phyloP scores from a whole-genome alignment of 208 protist genomes.

The Trypanosoma rangeli region DNA sequence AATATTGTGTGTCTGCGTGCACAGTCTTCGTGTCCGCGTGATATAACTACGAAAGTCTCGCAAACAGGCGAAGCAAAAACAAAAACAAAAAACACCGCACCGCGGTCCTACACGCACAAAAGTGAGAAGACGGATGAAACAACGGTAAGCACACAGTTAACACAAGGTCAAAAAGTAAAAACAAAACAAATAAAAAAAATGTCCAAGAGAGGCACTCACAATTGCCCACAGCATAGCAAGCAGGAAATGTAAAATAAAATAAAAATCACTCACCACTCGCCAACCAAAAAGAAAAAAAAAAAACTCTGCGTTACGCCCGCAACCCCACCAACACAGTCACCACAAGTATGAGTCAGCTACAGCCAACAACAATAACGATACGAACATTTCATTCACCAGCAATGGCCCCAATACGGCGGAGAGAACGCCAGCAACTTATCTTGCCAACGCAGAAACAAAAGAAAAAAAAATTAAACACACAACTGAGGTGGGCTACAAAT shows the following conservation, averaged over 20 bases:
- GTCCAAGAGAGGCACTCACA: too few relatives aligned
- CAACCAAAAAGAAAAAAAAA: neutral
- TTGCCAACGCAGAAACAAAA: too few relatives aligned
- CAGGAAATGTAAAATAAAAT: constrained; percentile 3
- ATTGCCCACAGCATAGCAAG: too few relatives aligned
- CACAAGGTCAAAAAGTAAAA: neutral
- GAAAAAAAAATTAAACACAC: too few relatives aligned
- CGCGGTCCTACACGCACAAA: neutral
- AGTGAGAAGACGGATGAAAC: neutral
- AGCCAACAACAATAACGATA: too few relatives aligned
- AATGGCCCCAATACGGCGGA: too few relatives aligned
- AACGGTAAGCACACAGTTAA: too few relatives aligned
- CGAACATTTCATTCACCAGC: too few relatives aligned
- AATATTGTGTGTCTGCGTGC: neutral
- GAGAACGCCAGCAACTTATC: too few relatives aligned
- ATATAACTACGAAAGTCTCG: neutral
- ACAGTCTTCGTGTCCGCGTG: neutral
- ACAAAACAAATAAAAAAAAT: neutral
- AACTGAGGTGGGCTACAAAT: too few relatives aligned
- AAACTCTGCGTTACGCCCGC: neutral
- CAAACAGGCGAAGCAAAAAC: neutral
- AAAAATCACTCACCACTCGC: neutral
- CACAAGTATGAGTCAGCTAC: too few relatives aligned
- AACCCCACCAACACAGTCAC: too few relatives aligned
- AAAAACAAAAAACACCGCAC: neutral